Base-by-base conservation (phyloP, 805 yeast species). In the Metschnikowia borealis region DNA sequence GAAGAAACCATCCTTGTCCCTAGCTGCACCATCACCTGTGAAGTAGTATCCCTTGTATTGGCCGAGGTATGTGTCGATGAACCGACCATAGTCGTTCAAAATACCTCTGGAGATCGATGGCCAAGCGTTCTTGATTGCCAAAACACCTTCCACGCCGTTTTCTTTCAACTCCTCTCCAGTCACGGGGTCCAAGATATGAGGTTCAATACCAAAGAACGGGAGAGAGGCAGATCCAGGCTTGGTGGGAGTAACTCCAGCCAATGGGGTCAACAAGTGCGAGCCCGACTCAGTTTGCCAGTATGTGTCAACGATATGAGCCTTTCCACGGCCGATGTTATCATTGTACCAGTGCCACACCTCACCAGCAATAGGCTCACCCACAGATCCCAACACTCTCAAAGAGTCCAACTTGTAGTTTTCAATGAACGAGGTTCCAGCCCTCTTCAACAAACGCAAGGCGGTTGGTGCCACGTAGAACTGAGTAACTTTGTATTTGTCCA, bases 201-300 rank as follows among this genome's bases (percentile, higher is more conserved):
- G 89, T 56, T 86, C 87, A 57, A 94, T 81, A 67, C 99, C 99
- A 66, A 94, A 94, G 80, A 92, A 91, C 58, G 99, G 99, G 56
- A 89, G 79, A 32, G 97, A 86, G 29, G 98, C 98, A 46, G 96
- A 86, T 59, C 99, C 99, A 21, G 99, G 98, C 71, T 94, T 94
- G 56, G 94, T 87, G 61, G 96, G 95, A 39, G 92, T 83, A 37
- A 87, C 85, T 67, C 99, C 98, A 15, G 98, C 96, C 62, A 94
- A 71, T 55, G 98, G 96, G 41, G 97, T 86, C 68, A 94, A 86
- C 68, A 94, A 78, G 66, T 92, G 97, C 34, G 97, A 87, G 49
- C 99, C 99, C 13, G 96, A 85, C 75, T 94, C 99, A 36, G 98
- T 94, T 77, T 91, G 97, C 99, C 99, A 94, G 81, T 90, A 90